Evolutionary conservation across 805 yeast species (phyloP).

Genomic region (Kuraishia molischiana): DNA sequence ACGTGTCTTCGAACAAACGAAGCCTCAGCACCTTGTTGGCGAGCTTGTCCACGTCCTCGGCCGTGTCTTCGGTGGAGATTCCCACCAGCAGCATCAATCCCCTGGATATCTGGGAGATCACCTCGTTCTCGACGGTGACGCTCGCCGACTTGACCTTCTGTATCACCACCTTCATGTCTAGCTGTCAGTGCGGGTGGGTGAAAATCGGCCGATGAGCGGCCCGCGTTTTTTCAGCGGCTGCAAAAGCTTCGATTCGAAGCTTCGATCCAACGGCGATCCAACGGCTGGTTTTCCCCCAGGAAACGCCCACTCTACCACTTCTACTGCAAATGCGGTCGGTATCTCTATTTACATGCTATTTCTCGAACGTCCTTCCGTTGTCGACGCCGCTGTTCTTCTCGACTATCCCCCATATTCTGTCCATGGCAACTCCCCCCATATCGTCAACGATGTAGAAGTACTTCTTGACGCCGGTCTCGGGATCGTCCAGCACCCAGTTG

Average conservation of each 20-base stretch:
- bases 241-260: too few species aligned
- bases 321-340: too few species aligned
- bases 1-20: constrained; percentile 59
- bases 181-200: too few species aligned
- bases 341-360: constrained; percentile 4
- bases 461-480: constrained; percentile 23
- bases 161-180: constrained; percentile 90
- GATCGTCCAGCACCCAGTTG: constrained; percentile 33
- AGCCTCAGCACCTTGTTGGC: constrained; percentile 58
- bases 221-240: too few species aligned
- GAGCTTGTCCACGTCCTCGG: constrained; percentile 59
- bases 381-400: constrained; percentile 58
- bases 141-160: constrained; percentile 87
- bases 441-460: constrained; percentile 58
- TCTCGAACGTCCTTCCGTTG: constrained; percentile 45
- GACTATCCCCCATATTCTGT: constrained; percentile 75
- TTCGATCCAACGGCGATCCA: too few species aligned
- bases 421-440: constrained; percentile 77
- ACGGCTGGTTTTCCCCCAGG: too few species aligned
- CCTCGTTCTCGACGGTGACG: constrained; percentile 66
- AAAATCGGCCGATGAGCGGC: too few species aligned
- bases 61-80: constrained; percentile 66
- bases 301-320: too few species aligned
- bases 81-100: constrained; percentile 85
- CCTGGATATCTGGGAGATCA: constrained; percentile 64